Percentiles rank a stretch among this genome's conserved stretches.
Conservation (phyloP, 129 eudicot species). For the Rutidosis leptorrhynchoides region DNA sequence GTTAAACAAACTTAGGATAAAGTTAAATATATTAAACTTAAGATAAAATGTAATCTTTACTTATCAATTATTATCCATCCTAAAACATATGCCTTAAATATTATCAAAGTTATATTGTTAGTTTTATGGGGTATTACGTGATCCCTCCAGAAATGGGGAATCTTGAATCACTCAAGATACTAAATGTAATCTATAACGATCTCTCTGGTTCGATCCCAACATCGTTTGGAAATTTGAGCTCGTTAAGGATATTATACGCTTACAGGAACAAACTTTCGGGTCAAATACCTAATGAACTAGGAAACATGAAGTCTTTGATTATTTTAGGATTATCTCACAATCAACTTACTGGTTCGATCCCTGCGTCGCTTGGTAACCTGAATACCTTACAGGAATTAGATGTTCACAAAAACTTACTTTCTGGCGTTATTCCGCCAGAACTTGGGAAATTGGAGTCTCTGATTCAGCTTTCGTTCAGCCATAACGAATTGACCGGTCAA, state of each 20-base stretch:
- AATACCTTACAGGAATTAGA: conserved; percentile 16
- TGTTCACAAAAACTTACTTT: conserved; percentile 28
- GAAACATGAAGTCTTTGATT: conserved; percentile 17
- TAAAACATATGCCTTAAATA: too few relatives aligned
- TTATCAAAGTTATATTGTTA: too few relatives aligned
- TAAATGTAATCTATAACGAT: neutral
- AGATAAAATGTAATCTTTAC: too few relatives aligned
- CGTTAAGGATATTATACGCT: conserved; percentile 7
- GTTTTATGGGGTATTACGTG: too few relatives aligned
- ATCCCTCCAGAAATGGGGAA: conserved; percentile 28
- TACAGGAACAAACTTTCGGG: conserved; percentile 33
- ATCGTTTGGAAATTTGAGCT: conserved; percentile 33
- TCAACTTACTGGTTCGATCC: conserved; percentile 33
- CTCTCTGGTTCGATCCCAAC: conserved; percentile 27
- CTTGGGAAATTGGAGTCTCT: conserved; percentile 24
- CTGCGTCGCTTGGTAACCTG: conserved; percentile 36
- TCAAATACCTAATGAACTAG: conserved; percentile 32
- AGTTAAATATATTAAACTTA: too few relatives aligned
- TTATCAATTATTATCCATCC: too few relatives aligned
- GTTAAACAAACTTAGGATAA: too few relatives aligned
- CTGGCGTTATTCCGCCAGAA: conserved; percentile 29
- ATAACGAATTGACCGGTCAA: conserved; percentile 22
- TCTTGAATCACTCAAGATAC: neutral
- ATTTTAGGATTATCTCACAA: conserved; percentile 16
- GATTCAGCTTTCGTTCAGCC: conserved; percentile 25